Conservation (phyloP, 169 alveolate genomes). For the Cryptosporidium parvum region DNA sequence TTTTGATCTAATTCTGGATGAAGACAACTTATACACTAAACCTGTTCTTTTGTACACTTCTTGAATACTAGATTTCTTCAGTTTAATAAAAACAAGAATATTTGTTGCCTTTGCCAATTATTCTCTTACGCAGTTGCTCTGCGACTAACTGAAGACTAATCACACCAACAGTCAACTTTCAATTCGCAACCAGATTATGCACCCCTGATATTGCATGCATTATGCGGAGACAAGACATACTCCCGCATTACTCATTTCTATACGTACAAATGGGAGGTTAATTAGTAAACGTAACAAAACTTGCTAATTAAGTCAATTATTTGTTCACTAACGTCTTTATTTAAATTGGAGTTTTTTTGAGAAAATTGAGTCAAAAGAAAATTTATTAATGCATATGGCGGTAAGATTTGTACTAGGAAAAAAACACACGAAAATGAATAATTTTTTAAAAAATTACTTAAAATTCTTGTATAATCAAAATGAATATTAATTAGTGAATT, state of each 20-base stretch:
- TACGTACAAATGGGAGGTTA: conserved; percentile 17
- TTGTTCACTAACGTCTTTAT: not conserved
- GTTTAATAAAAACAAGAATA: conserved; percentile 19
- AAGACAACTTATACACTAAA: conserved; percentile 19
- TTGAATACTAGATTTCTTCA: conserved; percentile 7
- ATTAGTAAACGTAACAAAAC: not conserved
- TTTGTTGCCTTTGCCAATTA: conserved; percentile 24
- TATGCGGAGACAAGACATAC: conserved; percentile 62
- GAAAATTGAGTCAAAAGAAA: not conserved
- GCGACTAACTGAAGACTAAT: conserved; percentile 66
- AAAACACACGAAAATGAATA: not conserved
- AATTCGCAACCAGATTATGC: conserved; percentile 61
- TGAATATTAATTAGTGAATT: no score
- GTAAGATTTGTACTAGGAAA: not conserved
- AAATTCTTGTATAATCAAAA: no score
- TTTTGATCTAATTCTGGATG: not conserved
- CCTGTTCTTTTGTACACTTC: conserved; percentile 6
- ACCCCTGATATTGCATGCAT: conserved; percentile 74
- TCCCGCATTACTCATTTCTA: conserved; percentile 27
- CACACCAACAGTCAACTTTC: conserved; percentile 19
- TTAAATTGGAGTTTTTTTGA: not conserved
- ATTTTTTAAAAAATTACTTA: no score
- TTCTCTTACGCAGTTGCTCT: conserved; percentile 46
- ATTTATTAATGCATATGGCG: not conserved
- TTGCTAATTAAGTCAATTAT: not conserved